Evolutionary conservation across 2,329 filamentous ascomycete genomes (phyloP), one percentile per base, ranked within the genome.

Genomic region (Teratosphaeria gauchensis): DNA sequence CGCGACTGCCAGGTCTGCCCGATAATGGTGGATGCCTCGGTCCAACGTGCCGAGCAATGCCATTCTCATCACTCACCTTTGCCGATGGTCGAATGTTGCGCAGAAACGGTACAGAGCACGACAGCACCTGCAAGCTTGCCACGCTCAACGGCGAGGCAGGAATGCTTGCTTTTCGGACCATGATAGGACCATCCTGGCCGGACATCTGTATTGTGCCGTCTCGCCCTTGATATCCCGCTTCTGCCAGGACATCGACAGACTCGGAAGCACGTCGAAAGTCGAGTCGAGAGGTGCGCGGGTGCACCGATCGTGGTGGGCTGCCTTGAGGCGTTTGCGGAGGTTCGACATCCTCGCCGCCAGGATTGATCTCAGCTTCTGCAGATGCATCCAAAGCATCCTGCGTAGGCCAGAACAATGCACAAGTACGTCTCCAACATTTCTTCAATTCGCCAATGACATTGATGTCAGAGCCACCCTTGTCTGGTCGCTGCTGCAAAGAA

Each of bases 361-460:
- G 90, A 0, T 81, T 72, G 54, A 96, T 88, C 14, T 88, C 83
- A 19, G 83, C 79, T 30, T 89, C 84, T 3, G 84, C 78, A 14
- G 80, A 81, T 12, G 61, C 58, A 24, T 67, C 65, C 28, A 62
- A 80, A 38, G 86, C 86, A 53, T 89, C 84, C 0, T 84, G 78
- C 0, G 82, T 82, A 62, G 95, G 89, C 92, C 94, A 99, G 71
- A 92, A 96, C 58, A 92, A 77, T 0, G 88, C 86, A 71, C 92
- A 97, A 21, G 94, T 89, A 56, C 92, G 84, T 71, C 92, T 86
- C 94, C 94, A 99, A 71, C 94, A 97, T 71, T 96, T 95, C 73
- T 99, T 99, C 62, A 99, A 77, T 73, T 99, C 94, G 32, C 88
- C 85, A 38, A 99, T 80, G 64, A 97, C 95, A 73, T 96, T 96